Evolutionary conservation across 306 rosid genomes (phyloP), one percentile per base, ranked within the genome.

Genomic region (Prunus campanulata): DNA sequence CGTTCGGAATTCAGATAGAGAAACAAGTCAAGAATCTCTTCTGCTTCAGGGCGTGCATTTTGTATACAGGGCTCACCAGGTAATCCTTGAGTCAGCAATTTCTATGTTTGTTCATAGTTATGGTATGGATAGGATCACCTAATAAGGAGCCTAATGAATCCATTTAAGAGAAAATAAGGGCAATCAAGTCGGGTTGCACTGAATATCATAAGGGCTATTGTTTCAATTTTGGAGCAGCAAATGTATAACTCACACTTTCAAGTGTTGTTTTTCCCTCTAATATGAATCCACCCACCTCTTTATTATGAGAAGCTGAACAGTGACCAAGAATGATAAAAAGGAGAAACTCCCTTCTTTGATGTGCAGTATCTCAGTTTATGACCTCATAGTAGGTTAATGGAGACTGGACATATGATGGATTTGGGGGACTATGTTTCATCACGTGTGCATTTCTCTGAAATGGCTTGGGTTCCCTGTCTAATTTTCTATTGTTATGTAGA

Each of bases 41-140:
- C 85, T 93, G 82, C 93, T 91, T 60, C 98, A 91, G 77, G 97
- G 97, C 0, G 83, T 93, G 49, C 85, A 90, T 70, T 93, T 93
- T 78, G 98, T 96, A 20, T 93, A 90, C 59, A 82, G 96, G 30
- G 97, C 97, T 54, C 93, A 90, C 79, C 94, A 93, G 98, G 98
- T 93, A 84, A 78, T 24, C 65, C 30, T 35, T 69, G 49, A 62
- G 44, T 70, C 60, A 52, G 57, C 79, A 42, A 32, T 48, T 39
- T 56, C 55, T 7, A 44, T 11, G 27, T 19, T 42, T 42, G 70
- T n/a, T n/a, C 13, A 24, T 25, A 11, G 46, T 11, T 19, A 42
- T 69, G 24, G 15, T 15, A 14, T 42, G 24, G 24, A 13, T 20
- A 35, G n/a, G 14, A 35, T 18, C 32, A 54, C 35, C 35, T 71